phyloP scores from a whole-genome alignment of 1,284 basidiomycete species.

The Ceratobasidium sp. region DNA sequence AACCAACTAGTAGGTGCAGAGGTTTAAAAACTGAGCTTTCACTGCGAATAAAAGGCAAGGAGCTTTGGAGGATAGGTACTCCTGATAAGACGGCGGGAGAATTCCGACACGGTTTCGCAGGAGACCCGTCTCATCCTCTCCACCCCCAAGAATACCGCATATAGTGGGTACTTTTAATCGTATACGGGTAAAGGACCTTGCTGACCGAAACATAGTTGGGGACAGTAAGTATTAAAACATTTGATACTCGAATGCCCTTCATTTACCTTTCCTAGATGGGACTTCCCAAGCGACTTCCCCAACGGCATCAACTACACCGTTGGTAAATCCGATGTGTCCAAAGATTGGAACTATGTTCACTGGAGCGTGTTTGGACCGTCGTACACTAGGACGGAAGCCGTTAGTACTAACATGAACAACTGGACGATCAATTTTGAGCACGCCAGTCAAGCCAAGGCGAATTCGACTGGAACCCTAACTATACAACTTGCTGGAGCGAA shows the following conservation, averaged over 20 bases:
- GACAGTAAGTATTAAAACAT: conserved; percentile 34
- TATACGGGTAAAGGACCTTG: background rate
- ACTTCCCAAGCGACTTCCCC: conserved; percentile 47
- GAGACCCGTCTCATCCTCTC: conserved; percentile 43
- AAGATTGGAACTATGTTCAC: conserved; percentile 48
- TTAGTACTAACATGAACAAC: conserved; percentile 46
- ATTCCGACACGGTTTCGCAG: conserved; percentile 46
- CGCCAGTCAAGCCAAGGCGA: conserved; percentile 2
- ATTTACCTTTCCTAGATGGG: no score
- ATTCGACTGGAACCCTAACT: conserved; percentile 12
- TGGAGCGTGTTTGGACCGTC: conserved; percentile 46
- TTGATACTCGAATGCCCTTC: background rate
- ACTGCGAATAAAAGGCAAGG: conserved; percentile 27
- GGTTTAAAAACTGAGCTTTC: background rate
- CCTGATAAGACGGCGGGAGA: conserved; percentile 46
- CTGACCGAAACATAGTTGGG: conserved; percentile 42
- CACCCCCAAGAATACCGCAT: conserved; percentile 46
- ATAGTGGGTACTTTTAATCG: conserved; percentile 37
- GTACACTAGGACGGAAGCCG: conserved; percentile 12
- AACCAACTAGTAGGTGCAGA: no score
- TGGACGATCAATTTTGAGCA: conserved; percentile 47
- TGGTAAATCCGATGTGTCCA: conserved; percentile 43
- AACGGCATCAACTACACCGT: conserved; percentile 47
- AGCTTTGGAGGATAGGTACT: conserved; percentile 49
- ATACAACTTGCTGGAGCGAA: conserved; percentile 37